Percentiles rank a stretch among this genome's conserved stretches.
These are phyloP conservation scores for Aspergillus bertholletiae DNA, from an alignment of 495 filamentous ascomycete genomes.

Conservation along the genomic window DNA sequence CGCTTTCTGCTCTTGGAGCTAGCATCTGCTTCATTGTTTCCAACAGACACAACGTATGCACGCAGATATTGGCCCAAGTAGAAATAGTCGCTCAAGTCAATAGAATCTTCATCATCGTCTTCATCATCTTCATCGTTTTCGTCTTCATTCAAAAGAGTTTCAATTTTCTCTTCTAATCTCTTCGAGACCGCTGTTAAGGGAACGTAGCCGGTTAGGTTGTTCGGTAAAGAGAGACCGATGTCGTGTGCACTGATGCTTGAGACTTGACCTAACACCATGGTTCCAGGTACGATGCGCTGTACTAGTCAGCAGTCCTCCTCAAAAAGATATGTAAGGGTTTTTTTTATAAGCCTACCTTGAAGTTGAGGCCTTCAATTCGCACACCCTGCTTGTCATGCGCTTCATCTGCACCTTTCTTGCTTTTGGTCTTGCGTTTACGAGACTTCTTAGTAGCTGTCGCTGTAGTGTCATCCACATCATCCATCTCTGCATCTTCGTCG, in stretches of 20 bases:
- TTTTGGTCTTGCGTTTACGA: slow-evolving; percentile 44
- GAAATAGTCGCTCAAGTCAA: slow-evolving; percentile 73
- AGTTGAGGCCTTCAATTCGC: slow-evolving; percentile 82
- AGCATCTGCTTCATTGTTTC: slow-evolving; percentile 49
- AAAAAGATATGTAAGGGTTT: not conserved
- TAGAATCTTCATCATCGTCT: slow-evolving; percentile 49
- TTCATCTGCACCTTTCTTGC: slow-evolving; percentile 44
- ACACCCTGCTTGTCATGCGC: slow-evolving; percentile 51
- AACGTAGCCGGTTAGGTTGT: slow-evolving; percentile 87
- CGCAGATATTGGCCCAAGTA: slow-evolving; percentile 84
- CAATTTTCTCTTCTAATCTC: slow-evolving; percentile 61
- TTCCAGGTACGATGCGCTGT: slow-evolving; percentile 76
- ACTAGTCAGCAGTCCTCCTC: slow-evolving; percentile 31
- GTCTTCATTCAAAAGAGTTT: slow-evolving; percentile 57
- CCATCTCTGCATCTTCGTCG: slow-evolving; percentile 47
- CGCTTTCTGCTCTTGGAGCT: slow-evolving; percentile 66
- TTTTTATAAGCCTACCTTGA: slow-evolving; percentile 61
- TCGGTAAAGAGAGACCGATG: slow-evolving; percentile 77
- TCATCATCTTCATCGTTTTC: slow-evolving; percentile 54
- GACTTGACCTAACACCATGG: slow-evolving; percentile 82
- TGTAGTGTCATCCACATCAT: slow-evolving; percentile 32
- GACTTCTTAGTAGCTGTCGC: slow-evolving; percentile 46
- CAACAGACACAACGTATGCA: slow-evolving; percentile 74
- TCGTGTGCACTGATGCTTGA: slow-evolving; percentile 75
- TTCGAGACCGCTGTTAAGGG: slow-evolving; percentile 88